Evolutionary conservation across 75 land plant genomes (phyloP), one percentile per base, ranked within the genome.

Genomic region (Pseudotsuga menziesii): DNA sequence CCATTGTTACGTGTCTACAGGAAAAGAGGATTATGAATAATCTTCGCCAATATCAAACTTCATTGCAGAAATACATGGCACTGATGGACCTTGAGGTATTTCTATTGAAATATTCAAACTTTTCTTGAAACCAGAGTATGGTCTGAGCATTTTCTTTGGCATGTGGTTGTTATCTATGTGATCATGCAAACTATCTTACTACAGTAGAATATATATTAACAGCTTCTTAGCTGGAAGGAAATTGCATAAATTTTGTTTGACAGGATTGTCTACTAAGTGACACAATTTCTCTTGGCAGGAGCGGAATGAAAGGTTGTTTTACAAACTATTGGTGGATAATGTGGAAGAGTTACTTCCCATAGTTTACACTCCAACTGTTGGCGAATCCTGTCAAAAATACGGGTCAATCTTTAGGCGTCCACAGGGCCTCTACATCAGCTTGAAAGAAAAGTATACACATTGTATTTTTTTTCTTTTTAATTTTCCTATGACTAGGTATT

Each of bases 351-450:
- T 95, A 61, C 89, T 95, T 29, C 98, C 98, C 52, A 63, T 87
- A 61, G 98, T 95, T 70, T 95, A 95, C 78, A 95, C 98, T 29
- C 98, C 98, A 16, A 93, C 95, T 58, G 95, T 89, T 72, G 98
- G 98, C 26, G 97, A 94, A 77, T 95, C 95, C 75, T 94, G 97
- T 79, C 91, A 94, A 78, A 94, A 94, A 73, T 92, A 87, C 79
- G 93, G 98, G 6, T 75, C 83, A 70, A 89, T 95, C 56, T 91
- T 81, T 54, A 89, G 79, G 72, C 86, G 84, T 52, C 89, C 98
- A 56, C 98, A 87, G 81, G 98, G 98, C 73, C 85, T 95, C 61
- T 95, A 84, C 72, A 95, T 95, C 64, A 94, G 95, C 81, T 78
- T 92, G 78, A 90, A 94, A 44, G 97, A 94, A 72, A 93, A 88